Evolutionary conservation across 305 asterid species (phyloP), one percentile per base, ranked within the genome.

Genomic region (Salvia sclarea): DNA sequence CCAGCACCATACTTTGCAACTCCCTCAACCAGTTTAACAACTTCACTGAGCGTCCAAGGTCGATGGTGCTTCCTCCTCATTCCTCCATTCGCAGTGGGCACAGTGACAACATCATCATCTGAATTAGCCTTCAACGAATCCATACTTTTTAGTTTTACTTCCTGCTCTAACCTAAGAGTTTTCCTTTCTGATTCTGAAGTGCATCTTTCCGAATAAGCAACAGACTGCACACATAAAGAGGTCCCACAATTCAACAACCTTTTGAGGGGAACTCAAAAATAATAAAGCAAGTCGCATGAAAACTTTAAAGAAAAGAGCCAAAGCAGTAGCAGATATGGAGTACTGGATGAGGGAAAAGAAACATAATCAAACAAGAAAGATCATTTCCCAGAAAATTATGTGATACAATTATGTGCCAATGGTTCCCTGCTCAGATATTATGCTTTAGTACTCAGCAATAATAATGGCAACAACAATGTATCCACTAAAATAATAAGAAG

Each of bases 31-130:
- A 94, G 85, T 77, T 94, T 87, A 78, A 83, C 92, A 75, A 91
- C 97, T 85, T 94, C 98, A 72, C 75, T 72, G 31, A 87, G 88
- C 76, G 92, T 82, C 98, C 98, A 94, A 30, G 98, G 98, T 56
- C 98, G 88, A 61, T 94, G 98, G 80, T 91, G 97, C 75, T 94
- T 91, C 89, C 98, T 89, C 84, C 96, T 83, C 81, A 79, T 83
- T 71, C 96, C 92, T 63, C 96, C 89, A 31, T 79, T 77, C 16
- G 84, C 83, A 69, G 88, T 78, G 35, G 90, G 77, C 40, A 79
- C 66, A 33, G 72, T 75, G 54, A 61, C 82, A 54, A 61, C 65
- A 43, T 85, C 87, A 68, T 85, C 90, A 61, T 90, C 96, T 56
- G 91, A 85, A 73, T 66, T 75, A 65, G 82, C 78, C 74, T 77